These are phyloP conservation scores for Cryptosporidium parvum DNA, from an alignment of 169 alveolate species.

Conservation along the genomic window DNA sequence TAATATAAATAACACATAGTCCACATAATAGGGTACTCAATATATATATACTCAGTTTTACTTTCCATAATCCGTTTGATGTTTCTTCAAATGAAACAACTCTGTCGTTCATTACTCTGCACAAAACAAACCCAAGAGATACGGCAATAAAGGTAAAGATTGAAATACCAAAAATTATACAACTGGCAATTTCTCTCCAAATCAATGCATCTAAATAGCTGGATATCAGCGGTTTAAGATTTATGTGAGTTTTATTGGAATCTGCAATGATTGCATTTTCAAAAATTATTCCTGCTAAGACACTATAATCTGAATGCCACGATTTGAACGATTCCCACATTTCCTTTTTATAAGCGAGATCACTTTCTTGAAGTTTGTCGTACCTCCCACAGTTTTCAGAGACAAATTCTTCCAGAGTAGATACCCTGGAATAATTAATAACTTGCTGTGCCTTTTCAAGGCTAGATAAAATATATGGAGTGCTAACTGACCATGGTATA, in stretches of 20 bases:
- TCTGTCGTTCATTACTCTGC: slow-evolving; percentile 62
- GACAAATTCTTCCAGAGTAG: slow-evolving; percentile 20
- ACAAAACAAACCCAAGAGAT: slow-evolving; percentile 45
- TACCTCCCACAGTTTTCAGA: slow-evolving; percentile 2
- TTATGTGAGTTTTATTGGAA: not conserved
- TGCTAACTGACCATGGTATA: slow-evolving; percentile 40
- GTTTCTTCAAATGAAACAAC: slow-evolving; percentile 72
- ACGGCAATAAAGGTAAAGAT: slow-evolving; percentile 36
- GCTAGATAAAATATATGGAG: slow-evolving; percentile 39
- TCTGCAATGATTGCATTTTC: slow-evolving; percentile 51
- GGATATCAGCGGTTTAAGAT: slow-evolving; percentile 32
- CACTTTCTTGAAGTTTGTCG: not conserved
- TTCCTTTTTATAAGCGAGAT: not conserved
- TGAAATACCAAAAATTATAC: slow-evolving; percentile 39
- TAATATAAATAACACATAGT: slow-evolving; percentile 16
- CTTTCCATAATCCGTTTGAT: slow-evolving; percentile 53
- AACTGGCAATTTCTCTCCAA: slow-evolving; percentile 57
- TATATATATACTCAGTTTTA: slow-evolving; percentile 21
- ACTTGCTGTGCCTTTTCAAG: slow-evolving; percentile 55
- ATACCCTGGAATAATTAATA: slow-evolving; percentile 22
- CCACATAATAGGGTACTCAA: not conserved
- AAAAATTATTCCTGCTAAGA: slow-evolving; percentile 60
- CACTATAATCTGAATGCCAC: slow-evolving; percentile 61
- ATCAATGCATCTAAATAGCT: slow-evolving; percentile 47
- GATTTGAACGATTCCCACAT: slow-evolving; percentile 58